phyloP scores from a whole-genome alignment of 2,329 filamentous ascomycete species.

The Colletotrichum sp. region DNA sequence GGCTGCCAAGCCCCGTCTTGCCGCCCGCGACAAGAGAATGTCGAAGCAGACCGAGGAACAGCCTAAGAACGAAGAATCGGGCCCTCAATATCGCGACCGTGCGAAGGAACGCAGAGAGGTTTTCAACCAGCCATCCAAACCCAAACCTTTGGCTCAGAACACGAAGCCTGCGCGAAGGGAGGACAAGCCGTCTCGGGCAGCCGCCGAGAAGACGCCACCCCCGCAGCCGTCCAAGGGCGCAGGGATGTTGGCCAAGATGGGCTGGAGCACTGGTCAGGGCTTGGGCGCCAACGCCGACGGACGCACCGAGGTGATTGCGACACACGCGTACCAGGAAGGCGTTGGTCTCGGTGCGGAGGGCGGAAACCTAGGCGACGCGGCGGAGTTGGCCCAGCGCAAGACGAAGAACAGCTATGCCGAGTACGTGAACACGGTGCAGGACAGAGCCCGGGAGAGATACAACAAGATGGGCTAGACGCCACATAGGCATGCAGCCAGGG shows the following conservation, averaged over 20 bases:
- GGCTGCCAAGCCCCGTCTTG: slow-evolving; percentile 45
- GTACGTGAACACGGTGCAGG: slow-evolving; percentile 69
- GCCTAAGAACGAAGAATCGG: slow-evolving; percentile 18
- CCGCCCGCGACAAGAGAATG: slow-evolving; percentile 38
- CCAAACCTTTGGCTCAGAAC: slow-evolving; percentile 35
- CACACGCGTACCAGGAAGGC: slow-evolving; percentile 69
- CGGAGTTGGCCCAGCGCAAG: slow-evolving; percentile 65
- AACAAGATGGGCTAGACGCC: slow-evolving; percentile 50
- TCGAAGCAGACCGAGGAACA: slow-evolving; percentile 33
- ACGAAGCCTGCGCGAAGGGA: slow-evolving; percentile 35
- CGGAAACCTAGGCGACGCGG: slow-evolving; percentile 72
- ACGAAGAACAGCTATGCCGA: slow-evolving; percentile 65
- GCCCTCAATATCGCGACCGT: slow-evolving; percentile 64
- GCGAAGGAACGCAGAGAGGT: slow-evolving; percentile 70
- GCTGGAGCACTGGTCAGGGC: slow-evolving; percentile 70
- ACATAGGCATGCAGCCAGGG: neutral
- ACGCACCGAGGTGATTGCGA: slow-evolving; percentile 67
- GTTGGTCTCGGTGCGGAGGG: slow-evolving; percentile 74
- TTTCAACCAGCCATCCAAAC: slow-evolving; percentile 66
- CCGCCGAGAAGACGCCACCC: slow-evolving; percentile 29
- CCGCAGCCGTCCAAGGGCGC: slow-evolving; percentile 65
- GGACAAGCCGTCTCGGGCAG: slow-evolving; percentile 26
- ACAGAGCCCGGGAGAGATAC: slow-evolving; percentile 71
- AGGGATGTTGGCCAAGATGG: slow-evolving; percentile 74
- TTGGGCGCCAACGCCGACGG: slow-evolving; percentile 69